Conservation (phyloP, 768 basidiomycete genomes). For the Xerocomus potaroensis region DNA sequence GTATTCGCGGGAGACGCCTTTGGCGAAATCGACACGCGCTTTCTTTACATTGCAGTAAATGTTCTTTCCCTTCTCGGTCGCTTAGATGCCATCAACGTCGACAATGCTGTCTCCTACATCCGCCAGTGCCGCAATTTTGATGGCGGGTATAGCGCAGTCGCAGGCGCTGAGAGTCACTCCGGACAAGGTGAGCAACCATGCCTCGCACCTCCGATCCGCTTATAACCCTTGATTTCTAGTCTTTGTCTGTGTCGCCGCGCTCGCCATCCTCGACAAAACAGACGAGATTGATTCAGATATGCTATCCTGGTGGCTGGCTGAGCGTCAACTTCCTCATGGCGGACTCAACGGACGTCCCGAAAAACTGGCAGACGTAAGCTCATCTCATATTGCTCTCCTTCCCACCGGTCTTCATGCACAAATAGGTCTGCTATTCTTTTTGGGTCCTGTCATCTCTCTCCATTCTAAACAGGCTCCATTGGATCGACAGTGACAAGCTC, state of each 20-base stretch:
- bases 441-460: slow-evolving; percentile 91
- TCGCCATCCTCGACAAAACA: slow-evolving; percentile 82
- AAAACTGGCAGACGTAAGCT: slow-evolving; percentile 88
- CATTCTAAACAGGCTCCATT: slow-evolving; percentile 74
- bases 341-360: slow-evolving; percentile 97
- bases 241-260: slow-evolving; percentile 82
- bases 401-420: not conserved
- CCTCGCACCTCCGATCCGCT: not conserved
- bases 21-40: slow-evolving; percentile 93
- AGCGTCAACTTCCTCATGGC: slow-evolving; percentile 88
- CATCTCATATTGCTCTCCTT: not conserved
- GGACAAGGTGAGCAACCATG: slow-evolving; percentile 60
- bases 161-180: slow-evolving; percentile 91
- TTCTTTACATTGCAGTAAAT: slow-evolving; percentile 82
- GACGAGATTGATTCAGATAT: slow-evolving; percentile 78
- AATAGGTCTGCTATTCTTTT: slow-evolving; percentile 85
- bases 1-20: slow-evolving; percentile 86
- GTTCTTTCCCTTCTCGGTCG: slow-evolving; percentile 78
- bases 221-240: slow-evolving; percentile 43
- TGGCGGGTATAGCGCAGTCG: slow-evolving; percentile 82
- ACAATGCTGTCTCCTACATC: slow-evolving; percentile 70
- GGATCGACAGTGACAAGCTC: slow-evolving; percentile 85
- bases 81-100: slow-evolving; percentile 62
- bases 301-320: slow-evolving; percentile 89
- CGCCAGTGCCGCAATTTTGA: slow-evolving; percentile 86